Base-by-base conservation (phyloP, 371 early-diverging fungal genomes). In the Mucor mucedo region DNA sequence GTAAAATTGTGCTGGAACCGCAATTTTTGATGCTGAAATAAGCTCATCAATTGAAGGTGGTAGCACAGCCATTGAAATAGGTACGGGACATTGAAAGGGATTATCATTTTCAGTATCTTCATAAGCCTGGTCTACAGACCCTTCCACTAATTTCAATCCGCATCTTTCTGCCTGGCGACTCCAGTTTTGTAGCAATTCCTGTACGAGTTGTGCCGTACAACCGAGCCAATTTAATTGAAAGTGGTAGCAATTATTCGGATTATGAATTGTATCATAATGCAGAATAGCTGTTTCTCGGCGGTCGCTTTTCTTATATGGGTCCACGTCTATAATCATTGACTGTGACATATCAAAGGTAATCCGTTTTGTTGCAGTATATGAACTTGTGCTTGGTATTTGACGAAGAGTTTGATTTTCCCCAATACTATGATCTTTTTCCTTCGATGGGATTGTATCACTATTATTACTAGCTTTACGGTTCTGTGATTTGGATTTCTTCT, bases 151-250 rank as follows among this genome's bases (percentile, higher is more conserved):
- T 29, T 91, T 89, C 35, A 98, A 77, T 2, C 97, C 97, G 65
- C 93, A 94, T 52, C 90, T 86, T 58, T 96, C 95, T 0, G 97
- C 96, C 30, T 83, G 83, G 27, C 94, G 77, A 38, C 87, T 71
- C 99, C 98, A 98, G 13, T 80, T 77, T 44, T 84, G 87, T 16
- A 98, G 77, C 53, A 95, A 74, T 60, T 97, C 96, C 60, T 97
- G 95, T 16, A 98, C 88, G 21, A 95, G 75, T 32, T 92, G 84
- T 5, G 96, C 91, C 2, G 96, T 95, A 71, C 98, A 98, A 30
- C 93, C 93, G 6, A 98, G 79, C 99, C 99, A 98, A 72, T 95
- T 92, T 28, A 98, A 71, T 66, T 95, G 93, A 56, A 98, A 90
- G 61, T 98, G 98, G 65, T 92, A 98, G 73, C 93, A 93, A 55